Evolutionary conservation across 2,329 filamentous ascomycete genomes (phyloP).

Genomic region (Apiospora phragmitis): DNA sequence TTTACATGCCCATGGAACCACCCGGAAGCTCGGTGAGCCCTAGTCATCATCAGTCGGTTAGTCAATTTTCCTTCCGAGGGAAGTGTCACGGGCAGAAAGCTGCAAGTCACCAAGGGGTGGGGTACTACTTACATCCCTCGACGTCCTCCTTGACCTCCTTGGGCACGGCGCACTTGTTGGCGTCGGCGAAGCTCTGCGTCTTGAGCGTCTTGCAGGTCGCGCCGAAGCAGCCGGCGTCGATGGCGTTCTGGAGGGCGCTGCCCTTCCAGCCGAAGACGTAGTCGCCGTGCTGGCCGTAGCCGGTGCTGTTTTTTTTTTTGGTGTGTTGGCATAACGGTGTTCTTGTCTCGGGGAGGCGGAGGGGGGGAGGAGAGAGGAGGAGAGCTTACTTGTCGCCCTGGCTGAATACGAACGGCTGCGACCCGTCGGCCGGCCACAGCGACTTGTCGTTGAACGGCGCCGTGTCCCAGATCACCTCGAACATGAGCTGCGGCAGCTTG

Average conservation of each 20-base stretch:
- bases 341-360: not conserved
- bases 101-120: not conserved
- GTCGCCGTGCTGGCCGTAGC: constrained; percentile 18
- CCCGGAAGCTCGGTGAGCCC: constrained; percentile 6
- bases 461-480: constrained; percentile 56
- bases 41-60: not conserved
- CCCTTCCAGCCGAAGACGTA: constrained; percentile 19
- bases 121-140: constrained; percentile 16
- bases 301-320: constrained; percentile 6
- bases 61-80: not conserved
- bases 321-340: not conserved
- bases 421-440: constrained; percentile 32
- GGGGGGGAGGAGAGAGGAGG: not conserved
- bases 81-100: not conserved
- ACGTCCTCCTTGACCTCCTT: constrained; percentile 15
- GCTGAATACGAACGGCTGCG: constrained; percentile 33
- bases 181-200: constrained; percentile 15
- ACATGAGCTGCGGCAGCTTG: constrained; percentile 60
- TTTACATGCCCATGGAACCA: not conserved
- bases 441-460: constrained; percentile 26
- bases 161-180: constrained; percentile 15
- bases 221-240: constrained; percentile 16
- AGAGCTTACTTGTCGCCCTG: constrained; percentile 26
- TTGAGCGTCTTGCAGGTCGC: constrained; percentile 13
- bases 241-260: constrained; percentile 16